Conservation (phyloP, 2,329 filamentous ascomycete genomes). For the Didymella segeticola region DNA sequence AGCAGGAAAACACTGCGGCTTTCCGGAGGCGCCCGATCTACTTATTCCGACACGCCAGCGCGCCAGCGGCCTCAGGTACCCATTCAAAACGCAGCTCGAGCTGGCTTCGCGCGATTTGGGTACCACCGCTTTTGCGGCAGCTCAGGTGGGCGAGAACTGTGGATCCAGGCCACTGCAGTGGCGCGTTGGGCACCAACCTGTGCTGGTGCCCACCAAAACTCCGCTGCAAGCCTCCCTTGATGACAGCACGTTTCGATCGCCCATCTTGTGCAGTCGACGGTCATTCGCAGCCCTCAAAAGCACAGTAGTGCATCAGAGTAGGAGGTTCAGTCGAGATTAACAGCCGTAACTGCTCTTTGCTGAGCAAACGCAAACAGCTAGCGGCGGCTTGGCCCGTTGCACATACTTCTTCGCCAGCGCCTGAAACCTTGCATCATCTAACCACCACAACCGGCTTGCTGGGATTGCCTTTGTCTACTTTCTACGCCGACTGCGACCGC, state of each 20-base stretch:
- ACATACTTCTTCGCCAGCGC: conserved; percentile 10
- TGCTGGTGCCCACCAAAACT: conserved; percentile 24
- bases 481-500: conserved; percentile 11
- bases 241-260: conserved; percentile 15
- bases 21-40: conserved; percentile 35
- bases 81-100: conserved; percentile 31
- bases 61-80: conserved; percentile 32
- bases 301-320: neutral
- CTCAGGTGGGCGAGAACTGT: conserved; percentile 35
- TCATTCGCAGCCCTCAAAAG: neutral
- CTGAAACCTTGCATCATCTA: conserved; percentile 18
- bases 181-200: conserved; percentile 40
- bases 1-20: conserved; percentile 18
- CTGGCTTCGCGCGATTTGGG: conserved; percentile 34
- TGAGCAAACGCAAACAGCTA: conserved; percentile 1
- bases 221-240: conserved; percentile 14
- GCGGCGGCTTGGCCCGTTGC: conserved; percentile 15
- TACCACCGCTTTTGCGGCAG: conserved; percentile 33
- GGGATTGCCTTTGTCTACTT: conserved; percentile 11
- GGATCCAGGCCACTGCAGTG: conserved; percentile 30
- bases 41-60: conserved; percentile 30
- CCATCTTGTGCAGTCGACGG: neutral
- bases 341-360: neutral
- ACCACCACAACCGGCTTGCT: conserved; percentile 12
- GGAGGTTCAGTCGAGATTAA: neutral